These are phyloP conservation scores for Yamadazyma dushanensis DNA, from an alignment of 1,139 yeast species.

Conservation along the genomic window DNA sequence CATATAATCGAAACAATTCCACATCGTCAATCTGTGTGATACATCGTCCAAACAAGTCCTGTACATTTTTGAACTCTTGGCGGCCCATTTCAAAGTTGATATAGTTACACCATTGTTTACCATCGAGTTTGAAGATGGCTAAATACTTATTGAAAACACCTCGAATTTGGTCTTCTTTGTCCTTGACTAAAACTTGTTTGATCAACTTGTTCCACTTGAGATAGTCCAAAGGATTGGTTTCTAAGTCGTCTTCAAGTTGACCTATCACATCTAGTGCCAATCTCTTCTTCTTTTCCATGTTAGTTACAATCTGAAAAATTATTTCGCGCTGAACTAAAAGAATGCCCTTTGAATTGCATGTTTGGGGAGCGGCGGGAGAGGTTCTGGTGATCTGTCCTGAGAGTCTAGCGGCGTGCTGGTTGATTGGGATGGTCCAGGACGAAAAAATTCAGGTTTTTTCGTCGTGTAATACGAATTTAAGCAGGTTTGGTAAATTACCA, in stretches of 20 bases:
- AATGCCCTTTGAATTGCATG: constrained; percentile 43
- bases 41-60: constrained; percentile 60
- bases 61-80: constrained; percentile 70
- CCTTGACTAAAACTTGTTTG: constrained; percentile 53
- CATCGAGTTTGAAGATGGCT: constrained; percentile 61
- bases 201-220: constrained; percentile 59
- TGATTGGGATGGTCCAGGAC: constrained; percentile 16
- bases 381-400: constrained; percentile 43
- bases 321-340: not conserved
- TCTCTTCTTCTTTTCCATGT: constrained; percentile 26
- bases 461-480: constrained; percentile 59
- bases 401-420: constrained; percentile 39
- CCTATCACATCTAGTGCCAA: constrained; percentile 51
- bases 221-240: constrained; percentile 57
- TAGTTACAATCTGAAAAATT: not conserved
- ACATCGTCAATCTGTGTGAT: constrained; percentile 61
- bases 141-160: constrained; percentile 62
- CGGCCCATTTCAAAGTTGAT: constrained; percentile 67
- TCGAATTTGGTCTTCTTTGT: constrained; percentile 63
- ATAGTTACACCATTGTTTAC: constrained; percentile 72
- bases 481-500: constrained; percentile 58
- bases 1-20: constrained; percentile 70
- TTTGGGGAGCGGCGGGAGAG: constrained; percentile 51
- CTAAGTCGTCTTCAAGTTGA: constrained; percentile 59
- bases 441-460: constrained; percentile 37